Evolutionary conservation across 192 early-diverging fungal genomes (phyloP), one percentile per base, ranked within the genome.

Genomic region (Tieghemiomyces parasiticus): DNA sequence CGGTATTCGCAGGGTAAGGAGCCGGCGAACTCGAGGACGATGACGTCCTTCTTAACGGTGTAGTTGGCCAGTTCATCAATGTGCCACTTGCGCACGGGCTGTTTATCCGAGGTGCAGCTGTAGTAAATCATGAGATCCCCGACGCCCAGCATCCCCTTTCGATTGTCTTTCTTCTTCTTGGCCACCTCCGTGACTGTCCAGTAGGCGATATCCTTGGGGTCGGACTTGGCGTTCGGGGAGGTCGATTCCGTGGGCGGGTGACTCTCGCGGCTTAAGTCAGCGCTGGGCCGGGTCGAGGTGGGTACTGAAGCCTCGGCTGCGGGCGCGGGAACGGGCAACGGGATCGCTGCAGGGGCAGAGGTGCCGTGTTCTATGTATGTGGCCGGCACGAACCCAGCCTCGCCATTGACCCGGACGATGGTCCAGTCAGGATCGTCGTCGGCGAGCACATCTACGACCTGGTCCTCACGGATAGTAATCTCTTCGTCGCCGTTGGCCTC

Each of bases 381-480:
- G 58, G 82, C 81, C 51, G 93, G 95, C 28, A 87, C 81, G 59
- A 95, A 84, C 22, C 95, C 95, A 50, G 84, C 82, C 3, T 75
- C 61, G 13, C 71, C 78, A 60, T 85, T 78, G 31, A 78, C 78
- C 61, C 79, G 78, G 24, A 81, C 90, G 62, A 95, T 80, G 78
- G 82, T 93, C 95, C 95, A 99, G 68, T 97, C 93, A 6, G 81
- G 82, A 62, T 94, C 92, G 58, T 83, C 83, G 30, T 81, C 80
- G 46, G 92, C 90, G 63, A 89, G 83, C 4, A 99, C 68, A 51
- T 78, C 66, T 51, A 98, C 67, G 6, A 71, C 64, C 54, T 83
- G 83, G 42, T 80, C 87, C 64, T 90, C 91, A 34, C 64, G 66
- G 46, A 98, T 74, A 1, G 81, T 71, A 32, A 95, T 78, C 68